Percentiles rank a stretch among this genome's conserved stretches.
Conservation (phyloP, 257 asterid species). For the Solanum okadae region DNA sequence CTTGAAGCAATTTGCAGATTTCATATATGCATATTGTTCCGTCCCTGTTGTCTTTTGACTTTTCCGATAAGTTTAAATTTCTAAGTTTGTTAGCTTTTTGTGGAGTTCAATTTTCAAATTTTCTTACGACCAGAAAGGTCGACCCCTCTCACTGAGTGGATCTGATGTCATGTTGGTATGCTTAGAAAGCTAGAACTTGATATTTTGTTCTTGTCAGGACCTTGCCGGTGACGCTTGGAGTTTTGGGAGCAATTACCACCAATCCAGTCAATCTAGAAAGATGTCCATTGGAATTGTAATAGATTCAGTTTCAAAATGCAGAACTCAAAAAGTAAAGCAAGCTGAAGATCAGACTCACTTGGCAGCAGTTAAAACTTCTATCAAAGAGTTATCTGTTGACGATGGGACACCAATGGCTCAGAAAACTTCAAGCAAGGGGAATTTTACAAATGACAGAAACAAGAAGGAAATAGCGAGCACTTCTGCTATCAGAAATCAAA, state of each 20-base stretch:
- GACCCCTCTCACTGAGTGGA: not conserved
- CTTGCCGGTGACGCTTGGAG: conserved; percentile 32
- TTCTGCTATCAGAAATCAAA: conserved; percentile 24
- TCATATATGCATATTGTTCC: not conserved
- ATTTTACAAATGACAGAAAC: conserved; percentile 16
- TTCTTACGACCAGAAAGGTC: not conserved
- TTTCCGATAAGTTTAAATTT: not conserved
- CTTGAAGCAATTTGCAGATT: not conserved
- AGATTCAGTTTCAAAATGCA: conserved; percentile 36
- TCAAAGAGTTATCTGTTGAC: conserved; percentile 21
- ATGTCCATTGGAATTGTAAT: conserved; percentile 69
- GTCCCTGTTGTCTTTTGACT: not conserved
- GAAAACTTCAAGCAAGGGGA: conserved; percentile 20
- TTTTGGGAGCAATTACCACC: conserved; percentile 38
- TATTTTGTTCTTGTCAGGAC: conserved; percentile 31
- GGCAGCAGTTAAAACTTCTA: conserved; percentile 21
- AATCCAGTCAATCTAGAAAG: conserved; percentile 65
- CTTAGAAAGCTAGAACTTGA: not conserved
- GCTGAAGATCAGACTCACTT: conserved; percentile 11
- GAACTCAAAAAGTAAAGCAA: conserved; percentile 18
- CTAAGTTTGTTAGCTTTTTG: not conserved
- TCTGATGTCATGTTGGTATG: not conserved
- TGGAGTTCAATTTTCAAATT: not conserved
- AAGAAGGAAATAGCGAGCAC: conserved; percentile 11
- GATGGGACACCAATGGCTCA: not conserved